A percentile compares a stretch with the other conserved stretches of the same genome.
Evolutionary conservation across 441 rosid species (phyloP).

Genomic region (Syzygium malaccense): DNA sequence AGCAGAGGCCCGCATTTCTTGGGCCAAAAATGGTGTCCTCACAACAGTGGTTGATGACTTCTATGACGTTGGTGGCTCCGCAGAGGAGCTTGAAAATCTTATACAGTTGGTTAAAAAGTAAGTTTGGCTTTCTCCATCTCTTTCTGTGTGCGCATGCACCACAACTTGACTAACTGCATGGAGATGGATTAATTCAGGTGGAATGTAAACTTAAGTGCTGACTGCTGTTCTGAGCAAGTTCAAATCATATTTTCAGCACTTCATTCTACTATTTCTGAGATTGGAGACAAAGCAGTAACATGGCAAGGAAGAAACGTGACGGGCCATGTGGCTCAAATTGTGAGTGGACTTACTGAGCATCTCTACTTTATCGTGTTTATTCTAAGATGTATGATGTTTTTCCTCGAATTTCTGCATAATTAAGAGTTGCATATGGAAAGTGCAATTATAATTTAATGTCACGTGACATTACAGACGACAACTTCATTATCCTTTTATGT

Average conservation of each 20-base stretch:
- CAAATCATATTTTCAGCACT: slow-evolving; percentile 69
- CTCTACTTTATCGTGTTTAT: neutral
- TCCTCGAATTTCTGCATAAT: neutral
- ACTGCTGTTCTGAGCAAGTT: slow-evolving; percentile 62
- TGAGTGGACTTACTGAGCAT: slow-evolving; percentile 13
- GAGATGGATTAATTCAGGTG: slow-evolving; percentile 34
- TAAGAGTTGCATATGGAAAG: neutral
- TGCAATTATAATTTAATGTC: neutral
- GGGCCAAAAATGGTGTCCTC: slow-evolving; percentile 87
- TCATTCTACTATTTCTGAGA: slow-evolving; percentile 56
- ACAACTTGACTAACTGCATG: neutral
- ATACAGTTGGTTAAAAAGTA: slow-evolving; percentile 55
- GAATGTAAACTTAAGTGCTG: slow-evolving; percentile 33
- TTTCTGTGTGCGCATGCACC: neutral
- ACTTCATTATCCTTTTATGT: neutral
- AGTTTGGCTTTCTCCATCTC: neutral
- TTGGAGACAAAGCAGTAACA: slow-evolving; percentile 47
- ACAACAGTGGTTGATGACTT: slow-evolving; percentile 83
- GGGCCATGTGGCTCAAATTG: slow-evolving; percentile 41
- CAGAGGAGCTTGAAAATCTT: slow-evolving; percentile 59
- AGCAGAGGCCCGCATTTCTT: slow-evolving; percentile 73
- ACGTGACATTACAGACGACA: neutral
- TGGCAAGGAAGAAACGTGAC: slow-evolving; percentile 60
- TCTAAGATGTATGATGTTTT: neutral
- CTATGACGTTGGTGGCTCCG: slow-evolving; percentile 77